Conservation (phyloP, 331 rosid species). For the Erythrophleum ivorense region DNA sequence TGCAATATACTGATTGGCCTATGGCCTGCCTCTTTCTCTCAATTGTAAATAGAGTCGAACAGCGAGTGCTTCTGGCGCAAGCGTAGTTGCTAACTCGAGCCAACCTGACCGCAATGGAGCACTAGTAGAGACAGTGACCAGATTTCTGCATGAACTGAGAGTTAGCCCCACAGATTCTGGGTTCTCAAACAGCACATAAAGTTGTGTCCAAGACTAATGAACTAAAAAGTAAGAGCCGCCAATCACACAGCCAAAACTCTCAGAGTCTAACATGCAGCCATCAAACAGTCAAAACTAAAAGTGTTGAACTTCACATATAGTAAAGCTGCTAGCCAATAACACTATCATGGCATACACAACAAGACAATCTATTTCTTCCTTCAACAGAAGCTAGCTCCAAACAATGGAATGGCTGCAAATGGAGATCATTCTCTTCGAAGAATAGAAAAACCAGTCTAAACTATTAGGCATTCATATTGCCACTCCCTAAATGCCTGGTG, state of each 20-base stretch:
- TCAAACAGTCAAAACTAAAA: neutral
- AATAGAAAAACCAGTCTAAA: neutral
- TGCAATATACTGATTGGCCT: neutral
- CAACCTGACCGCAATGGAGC: slow-evolving; percentile 30
- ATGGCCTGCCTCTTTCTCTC: neutral
- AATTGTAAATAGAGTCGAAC: slow-evolving; percentile 32
- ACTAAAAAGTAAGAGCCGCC: neutral
- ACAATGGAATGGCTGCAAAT: neutral
- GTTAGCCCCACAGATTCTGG: slow-evolving; percentile 40
- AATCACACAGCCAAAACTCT: neutral
- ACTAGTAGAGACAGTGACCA: slow-evolving; percentile 41
- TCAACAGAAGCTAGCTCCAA: neutral
- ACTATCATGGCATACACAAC: neutral
- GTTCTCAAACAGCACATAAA: slow-evolving; percentile 10
- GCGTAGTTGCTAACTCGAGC: slow-evolving; percentile 1
- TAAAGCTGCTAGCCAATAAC: neutral
- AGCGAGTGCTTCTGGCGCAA: slow-evolving; percentile 22
- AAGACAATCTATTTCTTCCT: slow-evolving; percentile 14
- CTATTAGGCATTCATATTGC: slow-evolving; percentile 6
- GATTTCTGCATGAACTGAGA: slow-evolving; percentile 44
- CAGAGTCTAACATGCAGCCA: neutral
- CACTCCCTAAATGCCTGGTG: slow-evolving; percentile 1
- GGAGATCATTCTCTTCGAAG: neutral
- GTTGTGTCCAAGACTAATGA: slow-evolving; percentile 23
- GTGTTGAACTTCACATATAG: neutral